phyloP scores from a whole-genome alignment of 2,329 filamentous ascomycete species.

The Exserohilum rostratum region DNA sequence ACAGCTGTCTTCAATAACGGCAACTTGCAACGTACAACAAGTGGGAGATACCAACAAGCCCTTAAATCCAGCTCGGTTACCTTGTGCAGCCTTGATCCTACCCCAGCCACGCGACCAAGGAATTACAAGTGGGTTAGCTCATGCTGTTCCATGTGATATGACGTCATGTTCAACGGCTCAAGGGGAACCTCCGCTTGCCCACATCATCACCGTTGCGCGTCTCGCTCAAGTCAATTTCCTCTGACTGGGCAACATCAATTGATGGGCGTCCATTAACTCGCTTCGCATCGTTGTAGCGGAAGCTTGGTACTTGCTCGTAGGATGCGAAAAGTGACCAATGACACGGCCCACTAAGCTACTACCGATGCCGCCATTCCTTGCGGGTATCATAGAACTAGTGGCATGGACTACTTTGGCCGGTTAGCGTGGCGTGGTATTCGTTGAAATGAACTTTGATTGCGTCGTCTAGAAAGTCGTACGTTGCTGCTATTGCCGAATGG shows the following conservation, averaged over 20 bases:
- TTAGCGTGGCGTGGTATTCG: not conserved
- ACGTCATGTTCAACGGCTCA: conserved; percentile 6
- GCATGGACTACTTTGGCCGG: not conserved
- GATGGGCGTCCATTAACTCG: not conserved
- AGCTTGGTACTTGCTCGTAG: not conserved
- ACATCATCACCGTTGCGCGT: not conserved
- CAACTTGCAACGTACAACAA: not conserved
- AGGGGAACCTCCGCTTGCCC: not conserved
- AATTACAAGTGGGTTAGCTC: conserved; percentile 6
- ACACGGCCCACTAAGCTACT: not conserved
- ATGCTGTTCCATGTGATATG: conserved; percentile 1
- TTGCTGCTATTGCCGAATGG: no score
- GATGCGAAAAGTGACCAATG: not conserved
- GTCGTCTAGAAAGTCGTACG: not conserved
- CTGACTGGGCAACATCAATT: not conserved
- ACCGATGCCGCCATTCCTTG: not conserved
- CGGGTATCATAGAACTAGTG: not conserved
- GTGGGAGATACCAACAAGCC: not conserved
- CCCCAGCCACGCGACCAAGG: conserved; percentile 12
- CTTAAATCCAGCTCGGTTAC: conserved; percentile 1
- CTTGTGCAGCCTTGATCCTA: not conserved
- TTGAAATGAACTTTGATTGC: not conserved
- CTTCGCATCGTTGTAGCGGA: not conserved
- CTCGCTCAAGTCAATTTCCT: not conserved
- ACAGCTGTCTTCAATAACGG: not conserved